Evolutionary conservation across 208 protist genomes (phyloP), one percentile per base, ranked within the genome.

Genomic region (Leishmania braziliensis): DNA sequence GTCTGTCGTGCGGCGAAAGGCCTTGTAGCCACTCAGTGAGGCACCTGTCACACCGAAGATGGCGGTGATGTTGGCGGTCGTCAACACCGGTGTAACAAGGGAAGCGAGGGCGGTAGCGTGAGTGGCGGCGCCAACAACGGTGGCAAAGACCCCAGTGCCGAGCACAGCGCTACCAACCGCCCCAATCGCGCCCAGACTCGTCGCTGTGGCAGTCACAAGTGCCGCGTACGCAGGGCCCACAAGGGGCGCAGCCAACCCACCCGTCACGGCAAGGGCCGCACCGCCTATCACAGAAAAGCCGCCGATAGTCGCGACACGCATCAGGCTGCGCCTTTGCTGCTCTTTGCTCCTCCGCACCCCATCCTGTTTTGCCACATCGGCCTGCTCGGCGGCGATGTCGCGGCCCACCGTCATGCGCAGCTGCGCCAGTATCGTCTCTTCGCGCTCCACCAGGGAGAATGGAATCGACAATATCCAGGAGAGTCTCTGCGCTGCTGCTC

Each of bases 31-130:
- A 39, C 86, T 88, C 18, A 97, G 85, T 54, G 89, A 89, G 0
- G 85, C 92, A n/a, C 94, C 94, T 6, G 87, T 80, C 48, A 88
- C 87, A 53, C 92, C 94, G 73, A 96, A 96, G 68, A 96, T 88
- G 20, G 89, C 91, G 16, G 91, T 93, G 43, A 97, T 48, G 66
- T 93, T 92, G 6, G 90, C 85, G 3, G 86, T 89, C 20, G 94
- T 94, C 5, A 97, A 84, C 33, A 87, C 88, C 2, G 94, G 94
- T 5, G 91, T 89, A 23, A 97, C 48, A 6, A 97, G 60, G 9
- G 80, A 81, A 0, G 88, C 86, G 48, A 96, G 87, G 0, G 90
- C 94, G 0, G 94, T 89, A 0, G 91, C 88, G 80, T 97, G 91
- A 20, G 92, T 94, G 12, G 91, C 90, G 5, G 86, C 86, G 6